Base-by-base conservation (phyloP, 2,329 filamentous ascomycete genomes). In the Lecanicillium sp. region DNA sequence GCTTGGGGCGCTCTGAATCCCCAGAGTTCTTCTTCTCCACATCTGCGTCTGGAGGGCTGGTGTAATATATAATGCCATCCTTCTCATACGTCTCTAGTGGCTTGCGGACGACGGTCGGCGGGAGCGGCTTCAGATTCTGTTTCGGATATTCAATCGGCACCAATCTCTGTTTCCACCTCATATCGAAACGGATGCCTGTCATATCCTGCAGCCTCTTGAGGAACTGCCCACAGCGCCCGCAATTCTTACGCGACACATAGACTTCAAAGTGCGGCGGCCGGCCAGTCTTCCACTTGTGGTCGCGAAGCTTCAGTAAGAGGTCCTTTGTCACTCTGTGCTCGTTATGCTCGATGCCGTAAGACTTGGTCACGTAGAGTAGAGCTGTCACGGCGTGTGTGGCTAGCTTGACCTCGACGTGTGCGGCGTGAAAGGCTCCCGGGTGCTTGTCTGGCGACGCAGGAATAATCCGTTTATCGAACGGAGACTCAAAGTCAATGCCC, bases 361-460 rank as follows among this genome's bases (percentile, higher is more conserved):
- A 47, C 1, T 47, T 4, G 11, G 2, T n/a, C 17, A 3, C 17
- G 2, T 26, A 2, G 43, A 70, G 54, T 0, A 68, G 51, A 0
- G 59, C 44, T 7, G 59, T 60, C 0, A 68, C 41, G 0, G 61
- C 62, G 17, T 67, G 61, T 0, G 62, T 57, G 0, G 67, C 64
- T 0, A 72, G 60, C 48, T 71, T 71, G 14, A 66, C 65, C 49
- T 72, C 68, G 1, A 67, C 63, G 19, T 72, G 69, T 0, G 63
- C 59, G 0, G 62, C 64, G 1, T 58, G 55, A 35, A 64, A 65
- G 11, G 62, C 51, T 4, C 66, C 63, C 8, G 41, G 47, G 19
- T 47, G 44, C n/a, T 43, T 30, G 2, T 42, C 24, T n/a, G 15
- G 23, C 2, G 37, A 37, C 1, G 27, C 39, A 7, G 35, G 27